These are phyloP conservation scores for Mycena vulgaris DNA, from an alignment of 768 basidiomycete genomes.

Conservation along the genomic window DNA sequence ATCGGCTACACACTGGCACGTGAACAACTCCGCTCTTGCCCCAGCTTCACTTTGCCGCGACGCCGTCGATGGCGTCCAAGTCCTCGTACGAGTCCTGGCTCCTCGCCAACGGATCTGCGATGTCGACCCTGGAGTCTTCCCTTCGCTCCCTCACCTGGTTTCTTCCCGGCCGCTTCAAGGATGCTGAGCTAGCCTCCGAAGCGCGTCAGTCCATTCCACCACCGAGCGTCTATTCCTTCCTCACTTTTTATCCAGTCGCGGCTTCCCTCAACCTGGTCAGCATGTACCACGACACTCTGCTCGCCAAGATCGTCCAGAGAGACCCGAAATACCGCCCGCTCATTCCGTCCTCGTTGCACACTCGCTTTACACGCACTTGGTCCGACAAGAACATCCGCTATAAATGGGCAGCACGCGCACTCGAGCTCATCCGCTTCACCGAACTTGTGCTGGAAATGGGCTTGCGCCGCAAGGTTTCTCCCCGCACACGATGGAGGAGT, in stretches of 20 bases:
- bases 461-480: constrained; percentile 77
- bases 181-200: constrained; percentile 97
- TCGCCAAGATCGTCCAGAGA: constrained; percentile 73
- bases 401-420: constrained; percentile 81
- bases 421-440: constrained; percentile 85
- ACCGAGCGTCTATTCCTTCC: constrained; percentile 27
- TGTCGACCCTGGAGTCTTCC: constrained; percentile 90
- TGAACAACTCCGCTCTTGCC: not conserved
- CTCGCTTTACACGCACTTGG: constrained; percentile 94
- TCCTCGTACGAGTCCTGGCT: constrained; percentile 85
- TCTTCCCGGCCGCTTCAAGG: constrained; percentile 95
- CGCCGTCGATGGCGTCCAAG: constrained; percentile 65
- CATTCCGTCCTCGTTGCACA: constrained; percentile 83
- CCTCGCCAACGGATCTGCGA: constrained; percentile 87
- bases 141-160: constrained; percentile 95
- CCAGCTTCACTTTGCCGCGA: no score
- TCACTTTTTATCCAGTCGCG: constrained; percentile 71
- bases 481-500: constrained; percentile 79
- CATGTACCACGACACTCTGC: constrained; percentile 96
- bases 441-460: constrained; percentile 95
- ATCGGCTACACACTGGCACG: no score
- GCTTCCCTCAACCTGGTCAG: constrained; percentile 89
- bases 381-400: constrained; percentile 77
- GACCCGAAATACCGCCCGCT: constrained; percentile 83
- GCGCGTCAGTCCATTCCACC: constrained; percentile 74